A percentile compares a stretch with the other conserved stretches of the same genome.
phyloP scores from a whole-genome alignment of 768 basidiomycete genomes.

The Calocybe indica region DNA sequence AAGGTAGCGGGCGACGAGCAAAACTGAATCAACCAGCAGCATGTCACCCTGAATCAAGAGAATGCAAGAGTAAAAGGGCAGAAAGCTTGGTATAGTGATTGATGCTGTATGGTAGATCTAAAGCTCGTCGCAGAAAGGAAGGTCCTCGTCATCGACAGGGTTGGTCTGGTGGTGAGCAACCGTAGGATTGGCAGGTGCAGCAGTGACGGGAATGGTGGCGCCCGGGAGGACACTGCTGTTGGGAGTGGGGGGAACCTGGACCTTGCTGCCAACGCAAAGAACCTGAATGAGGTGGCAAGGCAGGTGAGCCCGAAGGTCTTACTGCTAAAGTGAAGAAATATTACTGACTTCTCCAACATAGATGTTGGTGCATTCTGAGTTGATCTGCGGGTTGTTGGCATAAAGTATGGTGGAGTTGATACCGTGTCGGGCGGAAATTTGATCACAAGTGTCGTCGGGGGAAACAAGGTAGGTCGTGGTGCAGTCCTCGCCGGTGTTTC shows the following conservation, averaged over 20 bases:
- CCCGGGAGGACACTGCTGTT: constrained; percentile 13
- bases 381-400: constrained; percentile 72
- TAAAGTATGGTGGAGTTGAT: constrained; percentile 51
- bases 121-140: constrained; percentile 51
- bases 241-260: constrained; percentile 38
- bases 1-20: background rate
- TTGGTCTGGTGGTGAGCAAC: constrained; percentile 11
- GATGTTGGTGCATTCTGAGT: constrained; percentile 52
- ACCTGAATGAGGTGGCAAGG: constrained; percentile 25
- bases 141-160: constrained; percentile 29
- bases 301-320: background rate
- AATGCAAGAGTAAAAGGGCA: constrained; percentile 1
- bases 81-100: constrained; percentile 1
- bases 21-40: constrained; percentile 15
- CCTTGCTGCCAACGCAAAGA: constrained; percentile 40
- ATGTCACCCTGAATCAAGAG: constrained; percentile 4
- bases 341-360: constrained; percentile 67
- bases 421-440: constrained; percentile 29
- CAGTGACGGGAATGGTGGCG: constrained; percentile 26
- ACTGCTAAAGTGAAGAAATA: too few relatives aligned
- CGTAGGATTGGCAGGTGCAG: constrained; percentile 16
- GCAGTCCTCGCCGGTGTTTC: constrained; percentile 56
- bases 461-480: constrained; percentile 49
- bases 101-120: constrained; percentile 11
- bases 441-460: constrained; percentile 52